A percentile compares a stretch with the other conserved stretches of the same genome.
These are phyloP conservation scores for Stagonosporopsis chrysanthemi DNA, from an alignment of 2,329 filamentous ascomycete species.

Conservation along the genomic window DNA sequence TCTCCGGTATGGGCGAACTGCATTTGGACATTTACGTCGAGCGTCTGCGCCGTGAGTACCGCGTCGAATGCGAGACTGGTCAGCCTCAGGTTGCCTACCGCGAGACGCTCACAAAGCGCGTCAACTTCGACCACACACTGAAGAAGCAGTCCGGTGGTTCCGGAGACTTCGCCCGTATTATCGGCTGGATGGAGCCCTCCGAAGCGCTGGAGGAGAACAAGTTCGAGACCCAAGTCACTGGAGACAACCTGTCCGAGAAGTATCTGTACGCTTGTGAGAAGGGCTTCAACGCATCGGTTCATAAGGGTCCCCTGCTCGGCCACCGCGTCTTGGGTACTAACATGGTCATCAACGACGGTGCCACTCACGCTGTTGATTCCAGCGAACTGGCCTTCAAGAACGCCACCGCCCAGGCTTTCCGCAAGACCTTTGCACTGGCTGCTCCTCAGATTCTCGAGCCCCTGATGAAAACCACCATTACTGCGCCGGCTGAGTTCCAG, in stretches of 20 bases:
- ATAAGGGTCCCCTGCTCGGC: conserved; percentile 88
- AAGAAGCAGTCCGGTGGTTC: conserved; percentile 96
- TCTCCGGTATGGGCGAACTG: conserved; percentile 97
- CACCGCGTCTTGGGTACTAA: conserved; percentile 88
- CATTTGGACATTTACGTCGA: conserved; percentile 98
- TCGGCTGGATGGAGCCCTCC: conserved; percentile 89
- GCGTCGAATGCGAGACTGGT: conserved; percentile 93
- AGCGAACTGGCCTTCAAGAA: conserved; percentile 96
- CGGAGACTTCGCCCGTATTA: conserved; percentile 92
- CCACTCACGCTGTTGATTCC: conserved; percentile 97
- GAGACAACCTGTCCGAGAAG: conserved; percentile 93
- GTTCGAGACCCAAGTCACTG: conserved; percentile 87
- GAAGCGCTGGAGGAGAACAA: conserved; percentile 74
- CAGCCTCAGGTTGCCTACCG: conserved; percentile 97
- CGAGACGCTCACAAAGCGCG: conserved; percentile 82
- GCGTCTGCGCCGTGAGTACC: conserved; percentile 95
- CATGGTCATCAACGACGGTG: conserved; percentile 96
- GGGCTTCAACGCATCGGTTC: conserved; percentile 83
- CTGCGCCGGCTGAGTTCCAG: conserved; percentile 96
- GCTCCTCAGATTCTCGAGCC: conserved; percentile 89
- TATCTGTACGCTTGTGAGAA: conserved; percentile 94
- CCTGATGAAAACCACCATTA: conserved; percentile 97
- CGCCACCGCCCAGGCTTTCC: conserved; percentile 95
- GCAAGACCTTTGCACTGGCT: conserved; percentile 85
- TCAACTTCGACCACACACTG: conserved; percentile 90